Evolutionary conservation across 1,284 basidiomycete species (phyloP).

Genomic region (Apiotrichum siamense): DNA sequence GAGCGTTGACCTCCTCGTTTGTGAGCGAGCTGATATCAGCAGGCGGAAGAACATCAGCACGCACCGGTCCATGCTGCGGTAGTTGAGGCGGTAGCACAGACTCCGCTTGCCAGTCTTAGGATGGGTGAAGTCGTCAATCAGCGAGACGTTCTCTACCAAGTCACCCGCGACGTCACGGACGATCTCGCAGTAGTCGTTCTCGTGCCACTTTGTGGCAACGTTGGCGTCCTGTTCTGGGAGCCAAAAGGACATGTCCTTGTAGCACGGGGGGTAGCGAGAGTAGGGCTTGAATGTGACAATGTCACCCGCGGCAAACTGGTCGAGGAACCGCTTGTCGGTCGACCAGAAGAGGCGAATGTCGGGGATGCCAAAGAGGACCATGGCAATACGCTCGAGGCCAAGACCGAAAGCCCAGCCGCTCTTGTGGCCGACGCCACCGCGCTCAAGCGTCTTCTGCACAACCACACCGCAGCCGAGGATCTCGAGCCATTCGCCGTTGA

Average conservation of each 20-base stretch:
- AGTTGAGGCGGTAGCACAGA: conserved; percentile 86
- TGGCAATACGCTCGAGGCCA: conserved; percentile 93
- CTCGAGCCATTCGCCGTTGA: conserved; percentile 94
- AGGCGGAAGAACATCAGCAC: conserved; percentile 10
- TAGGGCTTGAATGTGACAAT: conserved; percentile 79
- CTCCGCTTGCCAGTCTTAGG: conserved; percentile 78
- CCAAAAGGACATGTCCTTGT: conserved; percentile 93
- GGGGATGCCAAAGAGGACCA: conserved; percentile 95
- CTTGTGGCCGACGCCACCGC: conserved; percentile 71
- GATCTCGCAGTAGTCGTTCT: conserved; percentile 95
- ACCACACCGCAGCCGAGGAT: conserved; percentile 93
- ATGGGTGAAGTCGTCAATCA: conserved; percentile 86
- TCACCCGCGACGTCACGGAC: conserved; percentile 89
- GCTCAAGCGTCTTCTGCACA: conserved; percentile 77
- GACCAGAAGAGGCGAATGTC: conserved; percentile 99
- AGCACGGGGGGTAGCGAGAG: conserved; percentile 81
- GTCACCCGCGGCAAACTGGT: conserved; percentile 72
- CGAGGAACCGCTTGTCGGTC: conserved; percentile 74
- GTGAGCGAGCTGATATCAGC: conserved; percentile 62
- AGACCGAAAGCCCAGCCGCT: conserved; percentile 98
- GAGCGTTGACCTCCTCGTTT: conserved; percentile 78
- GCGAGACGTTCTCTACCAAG: conserved; percentile 80
- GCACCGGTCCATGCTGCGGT: conserved; percentile 92
- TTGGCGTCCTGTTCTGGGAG: conserved; percentile 47
- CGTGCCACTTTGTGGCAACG: conserved; percentile 57